Base-by-base conservation (phyloP, 1,139 yeast genomes). In the Suhomyces bokatorum region DNA sequence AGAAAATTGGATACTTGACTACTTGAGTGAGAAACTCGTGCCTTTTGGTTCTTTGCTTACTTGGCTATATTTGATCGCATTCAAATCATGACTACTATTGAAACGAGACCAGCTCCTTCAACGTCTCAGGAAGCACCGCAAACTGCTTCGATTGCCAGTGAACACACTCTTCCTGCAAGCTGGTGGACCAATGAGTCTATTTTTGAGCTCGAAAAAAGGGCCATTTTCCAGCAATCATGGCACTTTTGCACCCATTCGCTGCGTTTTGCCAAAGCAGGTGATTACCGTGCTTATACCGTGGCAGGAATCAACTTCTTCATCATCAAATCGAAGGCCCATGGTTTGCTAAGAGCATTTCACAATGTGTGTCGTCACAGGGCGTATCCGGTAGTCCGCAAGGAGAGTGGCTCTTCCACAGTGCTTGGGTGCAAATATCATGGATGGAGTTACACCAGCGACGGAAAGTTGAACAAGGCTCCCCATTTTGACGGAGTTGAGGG, bases 351-450 rank as follows among this genome's bases (percentile, higher is more conserved):
- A 58, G 85, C 83, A 7, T 80, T 80, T 66, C 85, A 80, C 58
- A 80, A 80, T 54, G 79, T 80, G 31, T 80, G 85, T 56, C 81
- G 85, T 53, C 85, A 80, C 62, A 69, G 85, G 54, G 85, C 85
- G 6, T 80, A 73, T 53, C 85, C 85, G 1, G 81, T 80, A 33
- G 77, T 80, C 24, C 72, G 77, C 58, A 80, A 80, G 57, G 78
- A 77, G 30, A 66, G 74, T 53, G 85, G 85, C n/a, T 75, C 81
- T 6, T 73, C 83, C 1, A 69, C 71, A 9, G 70, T 80, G 33
- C 64, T 80, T 35, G 84, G 84, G 32, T 80, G 85, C 63, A 75
- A 77, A 50, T 80, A 80, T 58, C 85, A 80, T 52, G 85, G 85
- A n/a, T 80, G 85, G 85, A 73, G 81, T 22, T 80, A 80, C 62